Conservation (phyloP, 2,329 filamentous ascomycete species). For the Penicillium brasilianum region DNA sequence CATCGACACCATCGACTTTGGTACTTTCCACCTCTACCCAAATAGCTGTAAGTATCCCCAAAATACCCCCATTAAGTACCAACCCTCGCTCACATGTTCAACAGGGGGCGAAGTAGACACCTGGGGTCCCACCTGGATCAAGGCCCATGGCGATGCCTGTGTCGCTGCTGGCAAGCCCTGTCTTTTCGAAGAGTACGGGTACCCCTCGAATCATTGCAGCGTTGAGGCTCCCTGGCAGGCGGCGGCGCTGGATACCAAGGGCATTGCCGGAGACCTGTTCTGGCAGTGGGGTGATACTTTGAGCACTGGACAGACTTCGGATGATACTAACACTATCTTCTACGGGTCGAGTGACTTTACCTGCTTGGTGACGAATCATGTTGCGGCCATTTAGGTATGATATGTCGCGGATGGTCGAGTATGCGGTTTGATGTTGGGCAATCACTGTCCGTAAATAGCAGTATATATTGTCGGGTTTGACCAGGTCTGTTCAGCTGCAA, state of each 20-base stretch:
- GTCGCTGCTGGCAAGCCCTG: constrained; percentile 46
- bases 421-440: neutral
- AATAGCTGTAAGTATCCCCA: constrained; percentile 45
- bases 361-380: constrained; percentile 41
- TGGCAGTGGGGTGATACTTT: constrained; percentile 47
- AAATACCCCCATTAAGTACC: neutral
- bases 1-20: constrained; percentile 62
- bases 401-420: too few species aligned
- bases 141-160: constrained; percentile 50
- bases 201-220: constrained; percentile 35
- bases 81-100: neutral
- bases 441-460: neutral
- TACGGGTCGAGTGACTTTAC: constrained; percentile 38
- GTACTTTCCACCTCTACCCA: constrained; percentile 60
- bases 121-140: constrained; percentile 56
- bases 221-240: constrained; percentile 43
- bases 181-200: constrained; percentile 50
- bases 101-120: constrained; percentile 44
- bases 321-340: constrained; percentile 37
- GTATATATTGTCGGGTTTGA: neutral
- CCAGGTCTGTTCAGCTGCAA: neutral
- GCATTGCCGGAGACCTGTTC: constrained; percentile 39
- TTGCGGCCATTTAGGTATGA: constrained; percentile 19
- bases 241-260: constrained; percentile 40
- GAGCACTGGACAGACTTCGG: constrained; percentile 11